Evolutionary conservation across 768 basidiomycete species (phyloP).

Genomic region (Pholiota microspora): DNA sequence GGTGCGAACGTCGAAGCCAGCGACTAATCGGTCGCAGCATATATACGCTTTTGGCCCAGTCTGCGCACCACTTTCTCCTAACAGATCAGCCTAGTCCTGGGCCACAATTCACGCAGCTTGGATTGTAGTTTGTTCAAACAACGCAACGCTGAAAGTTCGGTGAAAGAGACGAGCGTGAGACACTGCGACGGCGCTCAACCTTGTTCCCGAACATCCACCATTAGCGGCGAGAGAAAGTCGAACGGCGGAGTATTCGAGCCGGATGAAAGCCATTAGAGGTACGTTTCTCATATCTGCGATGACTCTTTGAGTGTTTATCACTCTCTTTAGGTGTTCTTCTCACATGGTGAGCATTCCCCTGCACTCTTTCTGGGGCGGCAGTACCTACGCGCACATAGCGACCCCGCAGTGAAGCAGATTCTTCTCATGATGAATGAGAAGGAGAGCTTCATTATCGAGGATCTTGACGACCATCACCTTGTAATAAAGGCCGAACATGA

Average conservation of each 20-base stretch:
- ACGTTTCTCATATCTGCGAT: constrained; percentile 15
- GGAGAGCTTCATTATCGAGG: constrained; percentile 80
- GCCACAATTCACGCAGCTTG: too few species aligned
- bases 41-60: constrained; percentile 4
- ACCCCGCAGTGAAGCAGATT: constrained; percentile 89
- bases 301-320: background rate
- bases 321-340: constrained; percentile 55
- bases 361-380: background rate
- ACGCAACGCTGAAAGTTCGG: background rate
- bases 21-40: constrained; percentile 5
- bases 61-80: background rate
- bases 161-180: constrained; percentile 11
- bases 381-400: constrained; percentile 41
- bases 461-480: constrained; percentile 80
- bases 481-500: constrained; percentile 84
- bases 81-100: background rate
- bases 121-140: too few species aligned
- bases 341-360: constrained; percentile 49
- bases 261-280: constrained; percentile 70
- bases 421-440: constrained; percentile 80
- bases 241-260: background rate
- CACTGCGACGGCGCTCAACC: background rate
- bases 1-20: constrained; percentile 17
- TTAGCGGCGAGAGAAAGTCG: background rate
- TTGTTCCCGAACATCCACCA: constrained; percentile 15